Evolutionary conservation across 2,329 filamentous ascomycete species (phyloP), one percentile per base, ranked within the genome.

Genomic region (Pseudogymnoascus verrucosus): DNA sequence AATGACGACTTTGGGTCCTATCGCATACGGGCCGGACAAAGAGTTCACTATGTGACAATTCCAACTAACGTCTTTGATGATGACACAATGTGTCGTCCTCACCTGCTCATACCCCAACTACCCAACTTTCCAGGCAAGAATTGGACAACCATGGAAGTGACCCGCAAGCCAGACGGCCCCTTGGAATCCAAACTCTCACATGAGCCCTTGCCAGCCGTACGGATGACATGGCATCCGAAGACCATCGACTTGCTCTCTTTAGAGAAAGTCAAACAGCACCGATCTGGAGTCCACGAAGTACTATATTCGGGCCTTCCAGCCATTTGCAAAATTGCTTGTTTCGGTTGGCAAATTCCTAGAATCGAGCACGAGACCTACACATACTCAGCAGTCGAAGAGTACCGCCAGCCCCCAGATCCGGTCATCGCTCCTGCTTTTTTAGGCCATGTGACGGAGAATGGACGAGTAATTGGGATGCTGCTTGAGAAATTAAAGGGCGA

Each of bases 381-480:
- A 19, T 69, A 69, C 60, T 62, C 26, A 36, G 14, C 16, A n/a
- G 10, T 57, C 12, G 62, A 63, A 26, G 28, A 57, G 28, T 57
- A 57, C 11, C 28, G 26, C 28, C 16, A 34, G n/a, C 51, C 51
- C 2, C 10, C 5, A 19, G 54, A 54, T 61, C 36, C 28, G 6
- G 47, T 37, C 19, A 61, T 77, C 28, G 73, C 72, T 16, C 73
- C 74, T 8, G 68, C 65, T 44, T 76, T 77, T 67, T 68, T 77
- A 28, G 74, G 66, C 51, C 72, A 77, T 67, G 59, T 77, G 54
- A 68, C 69, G 47, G 73, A 76, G 68, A 67, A 72, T 61, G 73
- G 73, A 62, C 71, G 74, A 19, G 67, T 75, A 44, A 72, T 76
- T 26, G 74, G 75, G 8, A 72, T 77, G 65, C 63, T 77, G 28